These are phyloP conservation scores for Tetraselmis chui DNA, from an alignment of 139 green algal species.

Conservation along the genomic window DNA sequence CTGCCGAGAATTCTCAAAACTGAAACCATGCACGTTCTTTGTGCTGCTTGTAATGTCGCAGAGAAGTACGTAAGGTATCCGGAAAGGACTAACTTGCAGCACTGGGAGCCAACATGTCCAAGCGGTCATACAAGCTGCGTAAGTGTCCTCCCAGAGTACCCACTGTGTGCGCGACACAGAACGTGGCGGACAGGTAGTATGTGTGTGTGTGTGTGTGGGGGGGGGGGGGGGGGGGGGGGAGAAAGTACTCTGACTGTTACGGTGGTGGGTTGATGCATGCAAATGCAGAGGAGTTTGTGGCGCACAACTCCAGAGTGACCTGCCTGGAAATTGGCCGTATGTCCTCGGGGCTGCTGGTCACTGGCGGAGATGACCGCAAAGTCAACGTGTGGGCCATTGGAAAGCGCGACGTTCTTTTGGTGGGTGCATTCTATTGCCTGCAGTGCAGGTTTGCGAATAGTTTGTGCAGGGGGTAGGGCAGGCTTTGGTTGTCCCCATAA, in stretches of 20 bases:
- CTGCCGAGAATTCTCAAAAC: too few relatives aligned
- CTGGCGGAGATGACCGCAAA: constrained; percentile 80
- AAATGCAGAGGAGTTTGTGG: constrained; percentile 65
- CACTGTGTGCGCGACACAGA: not conserved
- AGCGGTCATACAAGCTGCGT: not conserved
- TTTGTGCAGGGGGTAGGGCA: not conserved
- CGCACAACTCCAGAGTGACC: constrained; percentile 63
- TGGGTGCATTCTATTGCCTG: constrained; percentile 23
- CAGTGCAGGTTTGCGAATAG: not conserved
- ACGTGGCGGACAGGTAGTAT: too few relatives aligned
- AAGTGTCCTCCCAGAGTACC: not conserved
- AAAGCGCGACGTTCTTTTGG: constrained; percentile 42
- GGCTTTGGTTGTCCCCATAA: not conserved
- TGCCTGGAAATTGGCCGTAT: constrained; percentile 68
- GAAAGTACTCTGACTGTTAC: not conserved
- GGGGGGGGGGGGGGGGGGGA: too few relatives aligned
- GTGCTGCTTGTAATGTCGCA: too few relatives aligned
- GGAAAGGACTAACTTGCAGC: too few relatives aligned
- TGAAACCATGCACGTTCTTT: too few relatives aligned
- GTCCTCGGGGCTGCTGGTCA: constrained; percentile 64
- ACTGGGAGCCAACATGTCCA: not conserved
- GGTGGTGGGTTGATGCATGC: not conserved
- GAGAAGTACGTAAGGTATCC: too few relatives aligned
- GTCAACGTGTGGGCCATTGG: constrained; percentile 83
- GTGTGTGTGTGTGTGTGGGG: too few relatives aligned